Evolutionary conservation across 768 basidiomycete species (phyloP).

Genomic region (Boletus bicolor): DNA sequence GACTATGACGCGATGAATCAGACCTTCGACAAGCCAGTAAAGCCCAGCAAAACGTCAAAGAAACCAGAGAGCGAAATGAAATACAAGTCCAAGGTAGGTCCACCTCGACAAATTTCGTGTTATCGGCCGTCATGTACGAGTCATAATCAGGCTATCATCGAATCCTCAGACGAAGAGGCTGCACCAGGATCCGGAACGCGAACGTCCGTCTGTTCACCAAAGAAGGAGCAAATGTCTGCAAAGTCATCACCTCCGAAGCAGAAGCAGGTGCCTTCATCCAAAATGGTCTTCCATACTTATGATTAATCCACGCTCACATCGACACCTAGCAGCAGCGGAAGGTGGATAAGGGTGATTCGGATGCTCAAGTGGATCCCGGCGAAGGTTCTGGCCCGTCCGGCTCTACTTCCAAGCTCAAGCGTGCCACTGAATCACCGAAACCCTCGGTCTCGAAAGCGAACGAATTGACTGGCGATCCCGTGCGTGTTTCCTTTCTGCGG

Average conservation of each 20-base stretch:
- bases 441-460: slow-evolving; percentile 4
- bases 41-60: slow-evolving; percentile 9
- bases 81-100: slow-evolving; percentile 28
- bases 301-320: neutral
- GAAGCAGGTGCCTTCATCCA: slow-evolving; percentile 7
- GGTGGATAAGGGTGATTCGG: slow-evolving; percentile 1
- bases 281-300: neutral
- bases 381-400: slow-evolving; percentile 12
- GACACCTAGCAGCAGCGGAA: neutral
- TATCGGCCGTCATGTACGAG: neutral
- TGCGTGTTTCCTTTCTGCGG: slow-evolving; percentile 9
- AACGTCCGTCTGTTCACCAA: slow-evolving; percentile 4
- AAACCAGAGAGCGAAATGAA: slow-evolving; percentile 20
- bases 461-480: slow-evolving; percentile 14
- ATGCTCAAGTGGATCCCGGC: slow-evolving; percentile 9
- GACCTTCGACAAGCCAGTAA: slow-evolving; percentile 7
- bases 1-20: neutral
- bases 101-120: neutral
- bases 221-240: slow-evolving; percentile 2
- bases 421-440: slow-evolving; percentile 1
- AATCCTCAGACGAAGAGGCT: slow-evolving; percentile 29
- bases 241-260: slow-evolving; percentile 10
- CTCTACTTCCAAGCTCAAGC: slow-evolving; percentile 5
- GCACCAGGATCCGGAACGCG: slow-evolving; percentile 2
- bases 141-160: slow-evolving; percentile 22